phyloP scores from a whole-genome alignment of 257 asterid species.

The Petunia axillaris region DNA sequence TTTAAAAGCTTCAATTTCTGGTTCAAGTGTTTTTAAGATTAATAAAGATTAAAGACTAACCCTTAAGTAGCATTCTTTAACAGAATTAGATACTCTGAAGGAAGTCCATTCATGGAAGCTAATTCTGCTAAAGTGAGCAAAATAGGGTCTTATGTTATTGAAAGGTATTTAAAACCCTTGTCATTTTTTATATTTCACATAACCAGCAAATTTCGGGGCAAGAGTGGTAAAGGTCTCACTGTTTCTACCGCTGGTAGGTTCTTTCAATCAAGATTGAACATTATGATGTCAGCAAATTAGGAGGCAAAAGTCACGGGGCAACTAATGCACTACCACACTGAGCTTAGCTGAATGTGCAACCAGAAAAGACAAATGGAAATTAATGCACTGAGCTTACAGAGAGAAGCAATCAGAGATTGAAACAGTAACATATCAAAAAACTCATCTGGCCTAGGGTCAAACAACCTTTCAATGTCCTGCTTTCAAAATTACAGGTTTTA shows the following conservation, averaged over 20 bases:
- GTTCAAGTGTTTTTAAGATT: background rate
- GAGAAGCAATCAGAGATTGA: conserved; percentile 16
- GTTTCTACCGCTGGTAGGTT: conserved; percentile 3
- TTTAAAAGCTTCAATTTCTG: too few relatives aligned
- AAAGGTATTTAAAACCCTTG: background rate
- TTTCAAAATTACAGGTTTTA: conserved; percentile 1
- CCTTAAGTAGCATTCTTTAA: background rate
- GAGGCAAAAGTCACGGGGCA: conserved; percentile 1
- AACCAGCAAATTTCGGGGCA: conserved; percentile 6
- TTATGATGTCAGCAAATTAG: background rate
- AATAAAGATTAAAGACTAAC: background rate
- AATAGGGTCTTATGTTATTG: background rate
- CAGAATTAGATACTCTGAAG: background rate
- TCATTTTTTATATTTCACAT: background rate
- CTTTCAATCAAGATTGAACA: conserved; percentile 13
- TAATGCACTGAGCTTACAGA: background rate
- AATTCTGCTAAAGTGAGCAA: background rate
- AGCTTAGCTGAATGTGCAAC: background rate
- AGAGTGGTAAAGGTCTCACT: background rate
- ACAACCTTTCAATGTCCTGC: conserved; percentile 19
- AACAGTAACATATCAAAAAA: background rate
- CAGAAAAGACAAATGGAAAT: background rate
- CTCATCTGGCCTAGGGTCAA: background rate
- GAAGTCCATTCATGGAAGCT: background rate
- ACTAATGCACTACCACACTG: background rate